A percentile compares a stretch with the other conserved stretches of the same genome.
phyloP scores from a whole-genome alignment of 176 grass and related monocot genomes.

The Metroxylon sagu region DNA sequence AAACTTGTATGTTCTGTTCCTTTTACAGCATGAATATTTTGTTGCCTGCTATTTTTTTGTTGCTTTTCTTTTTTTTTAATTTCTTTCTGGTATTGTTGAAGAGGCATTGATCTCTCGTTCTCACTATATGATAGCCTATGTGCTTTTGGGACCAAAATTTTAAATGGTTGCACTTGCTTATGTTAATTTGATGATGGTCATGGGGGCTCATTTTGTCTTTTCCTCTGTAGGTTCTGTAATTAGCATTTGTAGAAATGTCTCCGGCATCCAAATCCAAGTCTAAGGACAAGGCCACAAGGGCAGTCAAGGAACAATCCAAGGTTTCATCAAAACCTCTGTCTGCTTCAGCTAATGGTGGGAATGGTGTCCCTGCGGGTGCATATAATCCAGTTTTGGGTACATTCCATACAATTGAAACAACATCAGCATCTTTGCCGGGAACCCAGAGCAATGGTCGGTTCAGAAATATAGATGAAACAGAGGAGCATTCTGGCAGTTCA shows the following conservation, averaged over 20 bases:
- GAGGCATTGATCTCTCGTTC: too few relatives aligned
- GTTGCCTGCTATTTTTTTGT: too few relatives aligned
- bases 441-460: slow-evolving; percentile 51
- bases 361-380: slow-evolving; percentile 42
- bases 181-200: too few relatives aligned
- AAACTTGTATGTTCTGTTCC: too few relatives aligned
- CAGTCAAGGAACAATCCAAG: slow-evolving; percentile 62
- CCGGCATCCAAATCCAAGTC: slow-evolving; percentile 91
- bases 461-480: slow-evolving; percentile 74
- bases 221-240: too few relatives aligned
- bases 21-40: too few relatives aligned
- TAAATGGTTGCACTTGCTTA: too few relatives aligned
- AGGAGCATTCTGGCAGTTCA: slow-evolving; percentile 83
- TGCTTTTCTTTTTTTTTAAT: too few relatives aligned
- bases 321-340: slow-evolving; percentile 42
- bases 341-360: slow-evolving; percentile 25
- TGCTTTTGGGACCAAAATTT: too few relatives aligned
- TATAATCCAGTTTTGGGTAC: slow-evolving; percentile 80
- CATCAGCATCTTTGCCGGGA: slow-evolving; percentile 33
- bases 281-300: slow-evolving; percentile 53
- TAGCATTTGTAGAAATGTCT: slow-evolving; percentile 40
- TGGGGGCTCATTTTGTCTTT: too few relatives aligned
- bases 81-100: too few relatives aligned
- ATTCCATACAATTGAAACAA: slow-evolving; percentile 70
- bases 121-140: too few relatives aligned